Base-by-base conservation (phyloP, 2,329 filamentous ascomycete species). In the Juglanconis sp. region DNA sequence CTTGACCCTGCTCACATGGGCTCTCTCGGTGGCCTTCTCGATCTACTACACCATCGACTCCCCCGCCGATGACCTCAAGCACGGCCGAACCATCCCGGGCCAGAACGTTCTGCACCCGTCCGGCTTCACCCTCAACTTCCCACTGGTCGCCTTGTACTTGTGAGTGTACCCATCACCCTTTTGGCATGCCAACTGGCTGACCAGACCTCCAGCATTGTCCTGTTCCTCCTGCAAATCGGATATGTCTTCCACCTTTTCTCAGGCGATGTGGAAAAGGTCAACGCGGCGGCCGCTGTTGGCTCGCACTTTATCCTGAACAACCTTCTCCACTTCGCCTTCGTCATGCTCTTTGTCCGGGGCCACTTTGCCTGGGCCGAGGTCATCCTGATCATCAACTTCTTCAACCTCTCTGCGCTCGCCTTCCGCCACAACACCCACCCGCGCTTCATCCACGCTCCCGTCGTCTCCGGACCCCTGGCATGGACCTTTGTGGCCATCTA, bases 401-500 rank as follows among this genome's bases (percentile, higher is more conserved):
- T 91, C 79, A 96, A 96, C 74, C 82, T 96, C 56, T 82, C 83
- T 8, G 81, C 83, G 40, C 83, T 93, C 36, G 96, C 96, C 78
- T 92, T 94, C 83, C 87, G 89, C 64, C 88, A 96, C 77, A 82
- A 83, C 24, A 83, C 83, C 0, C 87, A 88, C 57, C 86, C 90
- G 4, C 82, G 87, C 62, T 86, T 90, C 68, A 90, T 96, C 67
- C 92, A 96, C 74, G 77, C 87, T 10, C 86, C 91, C 5, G 87
- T 87, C 49, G 86, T 92, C 30, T 88, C 89, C 15, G 90, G 87
- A 0, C 92, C 92, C 5, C 79, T 96, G 66, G 90, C 89, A 1
- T 96, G 91, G 90, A 92, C 89, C 13, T 90, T 95, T 70, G 87
- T 94, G 13, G 89, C 90, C 35, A 81, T 96, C 56, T 94, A 93